These are phyloP conservation scores for Coemansia sp. DNA, from an alignment of 192 early-diverging fungal species.

Conservation along the genomic window DNA sequence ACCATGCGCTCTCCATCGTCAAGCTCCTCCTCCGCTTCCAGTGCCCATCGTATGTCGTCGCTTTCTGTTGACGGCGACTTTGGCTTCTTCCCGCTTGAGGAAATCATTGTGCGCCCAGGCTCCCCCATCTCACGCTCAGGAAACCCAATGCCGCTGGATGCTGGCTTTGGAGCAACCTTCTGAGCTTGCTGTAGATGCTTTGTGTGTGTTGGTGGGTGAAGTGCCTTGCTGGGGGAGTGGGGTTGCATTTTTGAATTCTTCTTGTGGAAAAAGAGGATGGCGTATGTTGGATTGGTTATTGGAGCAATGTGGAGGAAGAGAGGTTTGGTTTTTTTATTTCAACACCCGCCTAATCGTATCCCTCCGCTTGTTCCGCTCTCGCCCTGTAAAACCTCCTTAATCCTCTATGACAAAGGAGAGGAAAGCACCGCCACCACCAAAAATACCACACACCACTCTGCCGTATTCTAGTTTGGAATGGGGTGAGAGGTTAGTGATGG, in stretches of 20 bases:
- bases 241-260: neutral
- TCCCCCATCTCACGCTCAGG: slow-evolving; percentile 45
- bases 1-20: slow-evolving; percentile 39
- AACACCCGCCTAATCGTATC: too few species aligned
- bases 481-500: neutral
- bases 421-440: too few species aligned
- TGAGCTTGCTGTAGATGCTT: neutral
- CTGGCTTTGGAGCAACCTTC: slow-evolving; percentile 36
- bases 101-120: slow-evolving; percentile 34
- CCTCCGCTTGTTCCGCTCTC: too few species aligned
- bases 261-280: neutral
- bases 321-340: too few species aligned
- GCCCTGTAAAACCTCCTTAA: too few species aligned
- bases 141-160: slow-evolving; percentile 47
- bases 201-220: neutral
- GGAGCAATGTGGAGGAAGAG: too few species aligned
- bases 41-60: slow-evolving; percentile 2
- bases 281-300: neutral
- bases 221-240: neutral
- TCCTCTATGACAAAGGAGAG: too few species aligned
- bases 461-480: neutral
- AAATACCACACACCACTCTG: neutral
- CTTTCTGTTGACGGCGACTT: slow-evolving; percentile 14
- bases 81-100: slow-evolving; percentile 40
- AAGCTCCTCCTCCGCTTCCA: slow-evolving; percentile 5